Base-by-base conservation (phyloP, 345 rosid genomes). In the Isatis tinctoria region DNA sequence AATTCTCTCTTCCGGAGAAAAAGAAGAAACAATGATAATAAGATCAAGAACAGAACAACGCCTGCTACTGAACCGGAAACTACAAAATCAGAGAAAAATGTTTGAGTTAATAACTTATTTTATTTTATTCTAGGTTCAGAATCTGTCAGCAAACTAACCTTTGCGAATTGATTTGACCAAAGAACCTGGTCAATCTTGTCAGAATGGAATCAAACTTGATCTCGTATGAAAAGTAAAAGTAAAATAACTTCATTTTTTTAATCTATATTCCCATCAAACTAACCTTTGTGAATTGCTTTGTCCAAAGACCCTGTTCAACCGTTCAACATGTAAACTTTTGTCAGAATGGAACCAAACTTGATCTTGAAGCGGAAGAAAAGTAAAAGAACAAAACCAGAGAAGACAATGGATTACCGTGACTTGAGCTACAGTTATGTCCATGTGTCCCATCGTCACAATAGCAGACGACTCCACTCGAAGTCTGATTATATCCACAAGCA, bases 401-500 rank as follows among this genome's bases (percentile, higher is more conserved):
- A 52, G 28, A 30, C 17, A 30, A 30, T 27, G 3, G 1, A 8
- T 62, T 27, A 32, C 62, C 14, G 33, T n/a, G n/a, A n/a, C n/a
- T n/a, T n/a, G 64, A 54, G 44, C 63, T 10, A 17, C 83, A 80
- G 5, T 18, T 40, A 0, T 0, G 40, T 1, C 17, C 36, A 10
- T 7, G 13, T 24, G 61, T 51, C 16, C 22, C 30, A 54, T 80
- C 53, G 0, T 26, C 2, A 37, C 86, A 80, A 44, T 67, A 78
- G 57, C 86, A 83, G 43, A 66, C 16, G 20, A 80, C 75, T 12
- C 8, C 30, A 10, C 2, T 4, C 4, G 49, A 53, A 0, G 13
- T 67, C 3, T 20, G 1, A 47, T 77, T 28, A 45, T 59, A 77
- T 18, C 85, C 87, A 49, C 87, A 86, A 54, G 12, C 12, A 12